phyloP scores from a whole-genome alignment of 768 basidiomycete species.

The Rhizopogon salebrosus region DNA sequence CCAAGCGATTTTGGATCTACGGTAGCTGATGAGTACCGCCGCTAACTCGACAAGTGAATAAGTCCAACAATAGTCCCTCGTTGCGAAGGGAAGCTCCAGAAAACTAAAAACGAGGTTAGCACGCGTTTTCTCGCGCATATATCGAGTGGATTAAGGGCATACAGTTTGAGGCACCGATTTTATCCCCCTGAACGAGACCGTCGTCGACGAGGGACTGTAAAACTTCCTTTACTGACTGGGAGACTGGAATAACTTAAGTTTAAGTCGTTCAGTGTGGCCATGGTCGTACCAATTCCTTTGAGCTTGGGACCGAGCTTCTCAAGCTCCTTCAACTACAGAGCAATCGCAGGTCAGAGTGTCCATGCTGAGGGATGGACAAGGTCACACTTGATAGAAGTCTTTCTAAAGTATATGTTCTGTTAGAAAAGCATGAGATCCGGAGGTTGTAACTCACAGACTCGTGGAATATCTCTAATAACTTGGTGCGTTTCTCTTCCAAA shows the following conservation, averaged over 20 bases:
- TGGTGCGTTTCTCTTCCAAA: constrained; percentile 84
- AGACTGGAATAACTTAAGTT: constrained; percentile 42
- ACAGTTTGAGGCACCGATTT: constrained; percentile 96
- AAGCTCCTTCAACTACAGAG: constrained; percentile 74
- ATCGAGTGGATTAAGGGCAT: constrained; percentile 18
- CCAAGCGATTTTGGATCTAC: constrained; percentile 56
- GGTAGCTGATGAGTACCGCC: not conserved
- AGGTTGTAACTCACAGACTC: constrained; percentile 54
- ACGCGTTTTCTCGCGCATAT: constrained; percentile 5
- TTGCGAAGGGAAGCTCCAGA: constrained; percentile 94
- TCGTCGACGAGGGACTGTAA: constrained; percentile 85
- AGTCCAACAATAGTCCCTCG: constrained; percentile 62
- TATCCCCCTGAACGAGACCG: constrained; percentile 79
- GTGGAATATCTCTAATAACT: constrained; percentile 89
- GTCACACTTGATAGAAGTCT: constrained; percentile 69
- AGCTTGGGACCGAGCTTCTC: constrained; percentile 86
- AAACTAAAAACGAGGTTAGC: constrained; percentile 47
- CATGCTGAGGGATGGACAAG: not conserved
- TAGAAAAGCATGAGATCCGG: not conserved
- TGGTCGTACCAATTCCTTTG: constrained; percentile 77
- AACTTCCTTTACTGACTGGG: constrained; percentile 90
- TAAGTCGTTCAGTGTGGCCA: not conserved
- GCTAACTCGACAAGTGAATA: constrained; percentile 3
- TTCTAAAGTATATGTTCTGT: constrained; percentile 40
- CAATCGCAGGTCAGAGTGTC: not conserved